Percentiles rank a stretch among this genome's conserved stretches.
These are phyloP conservation scores for Athelia psychrophila DNA, from an alignment of 1,284 basidiomycete genomes.

Conservation along the genomic window DNA sequence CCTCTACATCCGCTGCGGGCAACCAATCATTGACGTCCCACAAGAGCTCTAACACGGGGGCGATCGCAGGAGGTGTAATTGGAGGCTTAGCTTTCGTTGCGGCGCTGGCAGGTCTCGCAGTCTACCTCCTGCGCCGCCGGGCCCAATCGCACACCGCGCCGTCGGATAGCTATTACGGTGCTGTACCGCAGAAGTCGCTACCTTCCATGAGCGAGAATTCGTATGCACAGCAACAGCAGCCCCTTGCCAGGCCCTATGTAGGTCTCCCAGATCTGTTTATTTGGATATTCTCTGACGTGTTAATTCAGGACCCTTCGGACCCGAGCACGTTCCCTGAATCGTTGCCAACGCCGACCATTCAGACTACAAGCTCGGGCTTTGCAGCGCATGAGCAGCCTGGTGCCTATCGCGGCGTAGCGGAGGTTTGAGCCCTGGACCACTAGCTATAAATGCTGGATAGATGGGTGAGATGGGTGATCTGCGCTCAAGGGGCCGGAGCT, in stretches of 20 bases:
- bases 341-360: too few relatives aligned
- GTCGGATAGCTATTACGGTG: slow-evolving; percentile 4
- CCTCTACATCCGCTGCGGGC: too few relatives aligned
- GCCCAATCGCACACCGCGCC: slow-evolving; percentile 14
- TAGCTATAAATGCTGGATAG: too few relatives aligned
- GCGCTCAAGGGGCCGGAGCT: too few relatives aligned
- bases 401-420: too few relatives aligned
- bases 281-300: not conserved
- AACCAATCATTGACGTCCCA: not conserved
- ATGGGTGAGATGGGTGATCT: too few relatives aligned
- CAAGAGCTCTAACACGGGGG: slow-evolving; percentile 18
- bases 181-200: slow-evolving; percentile 5
- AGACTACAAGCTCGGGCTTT: too few relatives aligned
- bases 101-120: slow-evolving; percentile 18
- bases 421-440: too few relatives aligned
- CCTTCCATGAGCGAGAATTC: not conserved
- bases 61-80: slow-evolving; percentile 34
- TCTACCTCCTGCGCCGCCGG: slow-evolving; percentile 18
- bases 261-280: not conserved
- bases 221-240: not conserved
- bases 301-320: not conserved
- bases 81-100: slow-evolving; percentile 32
- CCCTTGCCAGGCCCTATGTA: not conserved
- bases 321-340: not conserved
- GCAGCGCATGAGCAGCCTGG: too few relatives aligned